These are phyloP conservation scores for Limonium bicolor DNA, from an alignment of 148 eudicot genomes.

Conservation along the genomic window DNA sequence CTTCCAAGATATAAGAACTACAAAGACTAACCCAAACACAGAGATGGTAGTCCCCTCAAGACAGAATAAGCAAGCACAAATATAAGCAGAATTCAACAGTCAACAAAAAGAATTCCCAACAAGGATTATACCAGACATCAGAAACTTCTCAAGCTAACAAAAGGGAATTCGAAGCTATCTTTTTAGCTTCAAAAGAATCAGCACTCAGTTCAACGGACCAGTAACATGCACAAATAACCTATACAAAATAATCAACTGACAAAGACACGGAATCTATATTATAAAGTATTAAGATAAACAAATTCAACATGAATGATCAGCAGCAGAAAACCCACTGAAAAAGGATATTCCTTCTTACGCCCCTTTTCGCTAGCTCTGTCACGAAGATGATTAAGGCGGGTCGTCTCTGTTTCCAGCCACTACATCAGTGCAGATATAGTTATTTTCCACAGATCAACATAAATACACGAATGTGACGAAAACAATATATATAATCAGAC, in stretches of 20 bases:
- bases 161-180: too few species aligned
- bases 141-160: too few species aligned
- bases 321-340: constrained; percentile 2
- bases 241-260: neutral
- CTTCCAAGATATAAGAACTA: too few species aligned
- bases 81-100: too few species aligned
- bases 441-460: too few species aligned
- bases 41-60: too few species aligned
- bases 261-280: neutral
- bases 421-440: constrained; percentile 24
- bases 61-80: too few species aligned
- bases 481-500: too few species aligned
- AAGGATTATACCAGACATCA: too few species aligned
- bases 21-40: too few species aligned
- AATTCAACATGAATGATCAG: neutral
- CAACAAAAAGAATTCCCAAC: too few species aligned
- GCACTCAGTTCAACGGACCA: neutral
- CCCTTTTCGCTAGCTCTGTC: constrained; percentile 95
- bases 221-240: neutral
- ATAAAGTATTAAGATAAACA: neutral
- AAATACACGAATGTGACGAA: too few species aligned
- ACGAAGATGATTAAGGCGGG: constrained; percentile 85
- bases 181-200: neutral
- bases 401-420: constrained; percentile 84
- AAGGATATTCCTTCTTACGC: constrained; percentile 95